phyloP scores from a whole-genome alignment of 495 filamentous ascomycete species.

The Cetradonia linearis region DNA sequence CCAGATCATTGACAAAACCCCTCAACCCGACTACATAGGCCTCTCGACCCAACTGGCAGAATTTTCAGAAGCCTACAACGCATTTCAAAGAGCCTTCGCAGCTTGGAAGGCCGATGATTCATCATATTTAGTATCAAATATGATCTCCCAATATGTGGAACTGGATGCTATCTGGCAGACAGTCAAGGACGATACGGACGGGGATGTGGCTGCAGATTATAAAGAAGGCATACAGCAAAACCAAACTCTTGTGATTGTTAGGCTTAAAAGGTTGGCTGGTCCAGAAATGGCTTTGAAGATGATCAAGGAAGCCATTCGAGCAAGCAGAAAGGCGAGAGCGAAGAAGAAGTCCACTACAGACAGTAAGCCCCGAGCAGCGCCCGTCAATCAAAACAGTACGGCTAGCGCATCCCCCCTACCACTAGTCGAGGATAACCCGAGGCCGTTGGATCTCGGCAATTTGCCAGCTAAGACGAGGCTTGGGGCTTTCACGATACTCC shows the following conservation, averaged over 20 bases:
- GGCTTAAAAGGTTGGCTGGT: conserved; percentile 83
- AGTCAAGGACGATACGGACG: conserved; percentile 80
- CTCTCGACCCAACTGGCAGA: conserved; percentile 50
- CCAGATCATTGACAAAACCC: conserved; percentile 53
- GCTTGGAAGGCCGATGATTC: conserved; percentile 94
- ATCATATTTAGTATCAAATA: conserved; percentile 77
- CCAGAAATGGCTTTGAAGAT: conserved; percentile 69
- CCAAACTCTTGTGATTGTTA: conserved; percentile 75
- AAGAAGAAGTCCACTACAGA: conserved; percentile 63
- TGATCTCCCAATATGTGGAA: conserved; percentile 92
- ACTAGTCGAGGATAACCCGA: conserved; percentile 30
- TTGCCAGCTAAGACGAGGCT: conserved; percentile 34
- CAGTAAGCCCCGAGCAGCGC: conserved; percentile 52
- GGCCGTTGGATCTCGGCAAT: conserved; percentile 29
- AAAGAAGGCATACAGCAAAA: conserved; percentile 88
- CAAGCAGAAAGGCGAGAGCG: conserved; percentile 60
- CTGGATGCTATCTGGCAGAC: conserved; percentile 93
- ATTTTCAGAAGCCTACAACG: conserved; percentile 59
- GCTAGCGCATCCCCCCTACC: conserved; percentile 30
- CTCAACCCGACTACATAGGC: conserved; percentile 41
- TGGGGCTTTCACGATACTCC: conserved; percentile 53
- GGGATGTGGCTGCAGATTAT: conserved; percentile 81
- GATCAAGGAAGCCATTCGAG: conserved; percentile 72
- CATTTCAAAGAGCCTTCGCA: conserved; percentile 85
- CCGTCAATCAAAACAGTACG: conserved; percentile 2